Conservation (phyloP, 2,329 filamentous ascomycete species). For the Juglanconis oblonga region DNA sequence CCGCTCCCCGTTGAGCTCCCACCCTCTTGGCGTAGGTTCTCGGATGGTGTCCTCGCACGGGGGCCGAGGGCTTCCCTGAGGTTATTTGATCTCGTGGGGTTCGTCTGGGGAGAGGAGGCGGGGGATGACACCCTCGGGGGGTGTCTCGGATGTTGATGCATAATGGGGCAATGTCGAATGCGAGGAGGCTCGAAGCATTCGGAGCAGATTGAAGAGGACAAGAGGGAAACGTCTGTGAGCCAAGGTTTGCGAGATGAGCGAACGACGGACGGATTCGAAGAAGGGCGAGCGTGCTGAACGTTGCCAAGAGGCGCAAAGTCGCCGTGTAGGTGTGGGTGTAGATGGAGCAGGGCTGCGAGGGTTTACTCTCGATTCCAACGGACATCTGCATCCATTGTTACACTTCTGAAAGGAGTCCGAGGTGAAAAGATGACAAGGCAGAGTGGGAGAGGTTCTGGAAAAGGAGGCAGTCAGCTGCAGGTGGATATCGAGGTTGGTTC, state of each 20-base stretch:
- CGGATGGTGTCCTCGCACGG: constrained; percentile 36
- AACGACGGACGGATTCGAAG: background rate
- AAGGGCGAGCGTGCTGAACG: background rate
- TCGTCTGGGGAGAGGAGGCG: constrained; percentile 68
- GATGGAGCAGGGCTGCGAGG: constrained; percentile 7
- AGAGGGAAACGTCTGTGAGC: background rate
- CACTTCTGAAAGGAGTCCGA: constrained; percentile 7
- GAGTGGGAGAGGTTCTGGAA: constrained; percentile 5
- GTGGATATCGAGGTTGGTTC: constrained; percentile 16
- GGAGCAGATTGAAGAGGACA: constrained; percentile 8
- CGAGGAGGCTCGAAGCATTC: constrained; percentile 4
- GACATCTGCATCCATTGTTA: constrained; percentile 36
- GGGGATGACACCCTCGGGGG: constrained; percentile 71
- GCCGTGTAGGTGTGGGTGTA: constrained; percentile 9
- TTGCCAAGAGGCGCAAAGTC: background rate
- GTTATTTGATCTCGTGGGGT: constrained; percentile 70
- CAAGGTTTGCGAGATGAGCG: background rate
- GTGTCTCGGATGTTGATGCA: constrained; percentile 88
- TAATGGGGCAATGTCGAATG: constrained; percentile 38
- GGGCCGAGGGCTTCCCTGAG: constrained; percentile 57
- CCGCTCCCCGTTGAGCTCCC: constrained; percentile 48
- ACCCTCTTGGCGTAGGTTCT: constrained; percentile 42
- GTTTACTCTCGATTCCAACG: constrained; percentile 30
- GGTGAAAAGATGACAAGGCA: constrained; percentile 8
- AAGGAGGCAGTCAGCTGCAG: constrained; percentile 11